Evolutionary conservation across 441 rosid genomes (phyloP).

Genomic region (Syzygium syzygioides): DNA sequence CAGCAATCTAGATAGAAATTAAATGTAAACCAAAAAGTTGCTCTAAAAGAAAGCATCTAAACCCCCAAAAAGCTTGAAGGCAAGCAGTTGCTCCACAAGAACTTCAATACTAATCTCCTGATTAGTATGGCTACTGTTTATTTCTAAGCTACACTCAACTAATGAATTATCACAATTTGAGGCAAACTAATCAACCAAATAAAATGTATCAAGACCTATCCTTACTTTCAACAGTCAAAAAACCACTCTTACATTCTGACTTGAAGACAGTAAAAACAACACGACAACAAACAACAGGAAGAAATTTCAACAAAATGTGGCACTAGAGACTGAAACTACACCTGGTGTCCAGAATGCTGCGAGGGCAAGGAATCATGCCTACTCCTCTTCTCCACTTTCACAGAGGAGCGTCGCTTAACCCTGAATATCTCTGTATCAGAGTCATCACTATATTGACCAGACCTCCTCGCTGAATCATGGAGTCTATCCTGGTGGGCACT

Average conservation of each 20-base stretch:
- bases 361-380: constrained; percentile 27
- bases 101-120: neutral
- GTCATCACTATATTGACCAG: constrained; percentile 62
- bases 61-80: neutral
- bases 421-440: constrained; percentile 84
- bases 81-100: neutral
- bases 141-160: neutral
- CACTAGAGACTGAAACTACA: constrained; percentile 9
- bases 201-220: neutral
- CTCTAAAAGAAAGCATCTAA: neutral
- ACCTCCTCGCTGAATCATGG: constrained; percentile 21
- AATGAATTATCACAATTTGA: neutral
- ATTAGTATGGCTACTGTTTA: neutral
- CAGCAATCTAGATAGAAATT: neutral
- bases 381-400: constrained; percentile 52
- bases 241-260: neutral
- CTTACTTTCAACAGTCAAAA: neutral
- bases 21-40: neutral
- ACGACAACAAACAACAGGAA: neutral
- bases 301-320: neutral
- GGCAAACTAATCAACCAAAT: neutral
- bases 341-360: constrained; percentile 48
- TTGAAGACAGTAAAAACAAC: neutral
- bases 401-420: constrained; percentile 80
- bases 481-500: constrained; percentile 17